These are phyloP conservation scores for Phascolomyces articulosus DNA, from an alignment of 371 early-diverging fungal genomes.

Conservation along the genomic window DNA sequence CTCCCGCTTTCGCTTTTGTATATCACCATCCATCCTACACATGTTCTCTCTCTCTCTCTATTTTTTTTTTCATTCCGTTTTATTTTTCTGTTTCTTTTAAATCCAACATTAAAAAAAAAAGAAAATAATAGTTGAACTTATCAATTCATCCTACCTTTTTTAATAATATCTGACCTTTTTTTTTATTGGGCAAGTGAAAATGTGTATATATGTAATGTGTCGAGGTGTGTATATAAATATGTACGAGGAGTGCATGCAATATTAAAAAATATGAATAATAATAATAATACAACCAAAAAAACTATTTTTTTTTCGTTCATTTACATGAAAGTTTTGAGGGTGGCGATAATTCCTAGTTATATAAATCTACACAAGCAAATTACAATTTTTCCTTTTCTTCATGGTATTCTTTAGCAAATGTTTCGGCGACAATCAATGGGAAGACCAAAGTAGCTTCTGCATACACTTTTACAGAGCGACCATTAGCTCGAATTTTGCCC, in stretches of 20 bases:
- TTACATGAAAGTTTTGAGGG: too few species aligned
- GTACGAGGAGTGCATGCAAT: background rate
- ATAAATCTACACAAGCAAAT: too few species aligned
- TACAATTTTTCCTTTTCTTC: conserved; percentile 14
- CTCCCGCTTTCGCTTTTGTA: background rate
- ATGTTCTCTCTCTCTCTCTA: background rate
- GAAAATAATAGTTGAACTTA: too few species aligned
- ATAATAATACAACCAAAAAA: too few species aligned
- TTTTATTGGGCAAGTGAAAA: background rate
- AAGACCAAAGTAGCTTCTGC: conserved; percentile 98
- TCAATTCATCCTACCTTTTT: too few species aligned
- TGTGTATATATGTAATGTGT: background rate
- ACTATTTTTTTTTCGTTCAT: too few species aligned
- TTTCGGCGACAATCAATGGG: conserved; percentile 93
- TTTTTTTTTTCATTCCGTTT: background rate
- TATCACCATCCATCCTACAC: background rate
- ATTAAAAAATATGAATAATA: too few species aligned
- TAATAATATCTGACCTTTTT: too few species aligned
- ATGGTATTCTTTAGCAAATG: conserved; percentile 77
- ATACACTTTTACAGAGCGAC: conserved; percentile 90
- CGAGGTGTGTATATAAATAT: conserved; percentile 21
- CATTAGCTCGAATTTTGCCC: conserved; percentile 97
- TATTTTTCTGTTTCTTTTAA: background rate
- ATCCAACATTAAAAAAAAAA: too few species aligned
- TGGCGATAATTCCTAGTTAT: too few species aligned